Percentiles rank a stretch among this genome's conserved stretches.
phyloP scores from a whole-genome alignment of 495 filamentous ascomycete species.

The Tuber borchii region DNA sequence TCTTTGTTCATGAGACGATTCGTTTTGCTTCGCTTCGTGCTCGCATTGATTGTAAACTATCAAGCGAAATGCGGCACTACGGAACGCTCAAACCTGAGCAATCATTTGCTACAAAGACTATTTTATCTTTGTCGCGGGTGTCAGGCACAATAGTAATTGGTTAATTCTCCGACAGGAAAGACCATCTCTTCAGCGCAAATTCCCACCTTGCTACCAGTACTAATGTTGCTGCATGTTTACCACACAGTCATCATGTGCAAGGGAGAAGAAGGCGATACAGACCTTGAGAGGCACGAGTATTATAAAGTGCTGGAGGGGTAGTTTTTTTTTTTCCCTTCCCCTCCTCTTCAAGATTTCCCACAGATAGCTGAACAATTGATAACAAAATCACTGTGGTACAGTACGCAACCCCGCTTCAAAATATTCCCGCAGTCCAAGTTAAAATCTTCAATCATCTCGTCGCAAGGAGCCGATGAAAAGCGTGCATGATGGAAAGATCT shows the following conservation, averaged over 20 bases:
- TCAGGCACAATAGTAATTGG: not conserved
- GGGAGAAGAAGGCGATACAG: slow-evolving; percentile 8
- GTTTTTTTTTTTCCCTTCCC: not conserved
- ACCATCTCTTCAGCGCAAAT: not conserved
- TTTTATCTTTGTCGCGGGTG: slow-evolving; percentile 1
- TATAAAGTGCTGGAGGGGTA: not conserved
- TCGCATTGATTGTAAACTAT: not conserved
- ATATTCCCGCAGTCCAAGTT: slow-evolving; percentile 9
- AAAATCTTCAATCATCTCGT: slow-evolving; percentile 10
- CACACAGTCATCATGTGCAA: slow-evolving; percentile 1
- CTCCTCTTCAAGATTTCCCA: not conserved
- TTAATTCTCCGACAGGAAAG: not conserved
- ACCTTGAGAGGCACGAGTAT: not conserved
- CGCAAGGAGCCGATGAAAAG: not conserved
- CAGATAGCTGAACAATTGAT: slow-evolving; percentile 25
- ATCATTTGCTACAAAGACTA: not conserved
- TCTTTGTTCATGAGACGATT: not conserved
- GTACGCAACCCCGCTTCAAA: slow-evolving; percentile 17
- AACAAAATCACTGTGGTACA: slow-evolving; percentile 9
- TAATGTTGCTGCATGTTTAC: not conserved
- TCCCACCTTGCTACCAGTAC: not conserved
- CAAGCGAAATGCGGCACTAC: not conserved
- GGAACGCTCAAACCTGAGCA: not conserved
- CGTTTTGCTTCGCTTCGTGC: not conserved
- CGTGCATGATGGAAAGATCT: not conserved